Evolutionary conservation across 306 rosid genomes (phyloP).

Genomic region (Hippophae gyantsensis): DNA sequence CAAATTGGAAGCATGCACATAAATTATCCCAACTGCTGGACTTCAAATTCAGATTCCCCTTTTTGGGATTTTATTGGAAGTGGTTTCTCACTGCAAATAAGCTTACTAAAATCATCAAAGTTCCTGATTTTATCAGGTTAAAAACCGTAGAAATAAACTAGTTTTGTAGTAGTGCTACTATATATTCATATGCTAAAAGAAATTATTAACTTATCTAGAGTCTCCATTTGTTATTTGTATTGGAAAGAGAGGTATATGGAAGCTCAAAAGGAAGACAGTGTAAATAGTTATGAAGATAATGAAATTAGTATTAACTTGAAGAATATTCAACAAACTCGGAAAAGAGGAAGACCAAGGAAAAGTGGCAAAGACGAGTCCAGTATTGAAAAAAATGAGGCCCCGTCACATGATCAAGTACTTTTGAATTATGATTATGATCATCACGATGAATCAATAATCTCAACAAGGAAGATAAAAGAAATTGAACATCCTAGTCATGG

Average conservation of each 20-base stretch:
- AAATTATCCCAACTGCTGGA: no score
- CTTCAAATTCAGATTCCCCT: no score
- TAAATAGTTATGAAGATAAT: conserved; percentile 2
- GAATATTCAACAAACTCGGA: not conserved
- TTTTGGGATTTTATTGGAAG: no score
- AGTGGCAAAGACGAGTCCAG: not conserved
- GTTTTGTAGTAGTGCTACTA: no score
- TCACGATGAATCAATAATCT: not conserved
- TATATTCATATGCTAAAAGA: no score
- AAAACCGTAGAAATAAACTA: no score
- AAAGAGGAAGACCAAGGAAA: not conserved
- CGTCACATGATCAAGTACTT: not conserved
- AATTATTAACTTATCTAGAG: no score
- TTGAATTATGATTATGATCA: not conserved
- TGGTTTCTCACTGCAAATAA: no score
- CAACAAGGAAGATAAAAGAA: not conserved
- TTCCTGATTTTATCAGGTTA: no score
- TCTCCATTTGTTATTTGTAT: not conserved
- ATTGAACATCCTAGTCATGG: not conserved
- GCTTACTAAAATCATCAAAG: no score
- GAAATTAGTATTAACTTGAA: not conserved
- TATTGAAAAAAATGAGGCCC: not conserved
- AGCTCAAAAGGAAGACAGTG: conserved; percentile 13
- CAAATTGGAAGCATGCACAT: no score
- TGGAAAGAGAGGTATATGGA: not conserved